These are phyloP conservation scores for Anisodus acutangulus DNA, from an alignment of 257 asterid genomes.

Conservation along the genomic window DNA sequence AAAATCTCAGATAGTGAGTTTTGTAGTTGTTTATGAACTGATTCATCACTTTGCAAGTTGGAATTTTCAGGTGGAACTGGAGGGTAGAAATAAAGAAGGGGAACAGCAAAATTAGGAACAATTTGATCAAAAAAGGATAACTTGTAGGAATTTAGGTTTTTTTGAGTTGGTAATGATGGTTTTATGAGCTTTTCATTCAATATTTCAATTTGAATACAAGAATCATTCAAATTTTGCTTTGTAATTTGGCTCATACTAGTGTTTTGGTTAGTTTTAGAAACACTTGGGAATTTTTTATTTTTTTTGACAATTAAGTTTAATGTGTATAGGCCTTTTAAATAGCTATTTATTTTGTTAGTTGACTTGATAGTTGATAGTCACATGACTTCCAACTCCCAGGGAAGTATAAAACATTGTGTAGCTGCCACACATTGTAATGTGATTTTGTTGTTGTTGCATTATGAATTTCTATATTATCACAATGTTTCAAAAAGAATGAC, in stretches of 20 bases:
- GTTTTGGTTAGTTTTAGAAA: not conserved
- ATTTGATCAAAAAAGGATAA: slow-evolving; percentile 33
- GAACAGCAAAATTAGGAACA: slow-evolving; percentile 9
- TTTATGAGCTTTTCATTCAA: slow-evolving; percentile 29
- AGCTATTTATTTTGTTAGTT: not conserved
- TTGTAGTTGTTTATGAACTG: slow-evolving; percentile 10
- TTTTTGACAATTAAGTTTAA: not conserved
- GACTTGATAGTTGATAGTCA: not conserved
- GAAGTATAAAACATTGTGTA: not conserved
- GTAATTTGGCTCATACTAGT: not conserved
- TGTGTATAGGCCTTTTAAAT: not conserved
- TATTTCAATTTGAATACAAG: slow-evolving; percentile 19
- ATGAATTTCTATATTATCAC: not conserved
- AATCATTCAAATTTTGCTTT: not conserved
- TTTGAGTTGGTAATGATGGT: slow-evolving; percentile 31
- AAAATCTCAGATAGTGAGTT: slow-evolving; percentile 28
- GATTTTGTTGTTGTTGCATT: no score
- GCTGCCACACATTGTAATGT: not conserved
- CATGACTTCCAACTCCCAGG: slow-evolving; percentile 17
- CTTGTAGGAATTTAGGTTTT: not conserved
- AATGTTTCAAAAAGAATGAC: not conserved
- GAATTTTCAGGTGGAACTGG: not conserved
- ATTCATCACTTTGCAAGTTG: not conserved
- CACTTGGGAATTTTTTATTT: not conserved
- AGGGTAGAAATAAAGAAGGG: slow-evolving; percentile 32